Percentiles rank a stretch among this genome's conserved stretches.
phyloP scores from a whole-genome alignment of 1,284 basidiomycete species.

The Boletus sp. region DNA sequence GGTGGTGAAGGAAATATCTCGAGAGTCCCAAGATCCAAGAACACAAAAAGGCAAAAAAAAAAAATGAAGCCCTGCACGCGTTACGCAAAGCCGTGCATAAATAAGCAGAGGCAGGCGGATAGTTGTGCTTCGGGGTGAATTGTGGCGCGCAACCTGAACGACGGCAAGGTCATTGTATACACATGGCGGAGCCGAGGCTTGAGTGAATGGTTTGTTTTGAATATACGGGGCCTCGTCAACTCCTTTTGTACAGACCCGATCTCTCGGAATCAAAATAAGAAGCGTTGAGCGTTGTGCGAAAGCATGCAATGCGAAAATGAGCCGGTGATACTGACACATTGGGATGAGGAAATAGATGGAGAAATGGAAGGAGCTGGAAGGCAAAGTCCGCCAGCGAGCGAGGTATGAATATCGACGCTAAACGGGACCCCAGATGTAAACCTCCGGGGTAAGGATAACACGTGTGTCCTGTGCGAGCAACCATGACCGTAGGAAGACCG shows the following conservation, averaged over 20 bases:
- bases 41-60: slow-evolving; percentile 31
- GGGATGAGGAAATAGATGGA: slow-evolving; percentile 27
- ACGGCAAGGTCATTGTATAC: slow-evolving; percentile 33
- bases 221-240: slow-evolving; percentile 27
- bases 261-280: slow-evolving; percentile 33
- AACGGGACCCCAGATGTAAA: slow-evolving; percentile 32
- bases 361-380: slow-evolving; percentile 23
- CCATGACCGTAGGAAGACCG: slow-evolving; percentile 33
- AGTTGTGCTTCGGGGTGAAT: slow-evolving; percentile 21
- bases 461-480: slow-evolving; percentile 42
- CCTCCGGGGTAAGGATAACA: slow-evolving; percentile 22
- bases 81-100: slow-evolving; percentile 38
- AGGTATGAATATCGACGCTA: slow-evolving; percentile 48
- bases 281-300: slow-evolving; percentile 40
- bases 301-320: slow-evolving; percentile 40
- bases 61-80: slow-evolving; percentile 35
- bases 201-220: slow-evolving; percentile 27
- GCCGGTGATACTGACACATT: slow-evolving; percentile 44
- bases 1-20: slow-evolving; percentile 26
- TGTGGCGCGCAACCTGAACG: slow-evolving; percentile 28
- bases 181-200: slow-evolving; percentile 31
- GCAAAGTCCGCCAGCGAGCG: slow-evolving; percentile 31
- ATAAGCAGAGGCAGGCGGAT: slow-evolving; percentile 36
- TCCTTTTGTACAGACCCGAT: slow-evolving; percentile 36
- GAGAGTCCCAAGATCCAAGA: slow-evolving; percentile 44